phyloP scores from a whole-genome alignment of 495 filamentous ascomycete species.

The Acidomyces sp. region DNA sequence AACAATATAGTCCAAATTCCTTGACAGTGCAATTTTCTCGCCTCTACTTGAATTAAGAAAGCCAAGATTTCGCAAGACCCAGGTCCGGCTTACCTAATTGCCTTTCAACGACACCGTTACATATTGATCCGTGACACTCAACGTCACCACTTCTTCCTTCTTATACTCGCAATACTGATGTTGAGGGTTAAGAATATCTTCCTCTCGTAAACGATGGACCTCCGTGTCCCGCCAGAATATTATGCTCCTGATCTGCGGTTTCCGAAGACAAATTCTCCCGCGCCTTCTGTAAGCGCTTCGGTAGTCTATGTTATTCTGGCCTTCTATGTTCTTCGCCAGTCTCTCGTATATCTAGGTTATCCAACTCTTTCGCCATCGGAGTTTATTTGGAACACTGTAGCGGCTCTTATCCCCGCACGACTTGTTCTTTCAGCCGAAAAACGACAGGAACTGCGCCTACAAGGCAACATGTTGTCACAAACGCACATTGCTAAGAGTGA shows the following conservation, averaged over 20 bases:
- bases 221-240: not conserved
- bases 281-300: not conserved
- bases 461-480: constrained; percentile 15
- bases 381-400: constrained; percentile 50
- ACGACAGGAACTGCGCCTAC: constrained; percentile 23
- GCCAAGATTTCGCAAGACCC: too few relatives aligned
- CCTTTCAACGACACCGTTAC: too few relatives aligned
- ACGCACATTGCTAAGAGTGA: constrained; percentile 51
- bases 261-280: too few relatives aligned
- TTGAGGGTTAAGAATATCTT: too few relatives aligned
- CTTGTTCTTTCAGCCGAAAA: constrained; percentile 17
- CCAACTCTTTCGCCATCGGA: constrained; percentile 22
- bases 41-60: too few relatives aligned
- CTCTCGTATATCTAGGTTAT: constrained; percentile 18
- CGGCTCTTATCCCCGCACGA: constrained; percentile 36
- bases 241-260: constrained; percentile 4
- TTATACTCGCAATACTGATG: too few relatives aligned
- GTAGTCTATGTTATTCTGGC: constrained; percentile 3
- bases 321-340: constrained; percentile 14
- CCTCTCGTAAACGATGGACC: too few relatives aligned
- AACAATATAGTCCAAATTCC: too few relatives aligned
- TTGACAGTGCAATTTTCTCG: too few relatives aligned
- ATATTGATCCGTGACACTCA: too few relatives aligned
- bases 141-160: too few relatives aligned
- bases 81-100: too few relatives aligned